Percentiles rank a stretch among this genome's conserved stretches.
These are phyloP conservation scores for Psilocybe cyanescens DNA, from an alignment of 768 basidiomycete genomes.

Conservation along the genomic window DNA sequence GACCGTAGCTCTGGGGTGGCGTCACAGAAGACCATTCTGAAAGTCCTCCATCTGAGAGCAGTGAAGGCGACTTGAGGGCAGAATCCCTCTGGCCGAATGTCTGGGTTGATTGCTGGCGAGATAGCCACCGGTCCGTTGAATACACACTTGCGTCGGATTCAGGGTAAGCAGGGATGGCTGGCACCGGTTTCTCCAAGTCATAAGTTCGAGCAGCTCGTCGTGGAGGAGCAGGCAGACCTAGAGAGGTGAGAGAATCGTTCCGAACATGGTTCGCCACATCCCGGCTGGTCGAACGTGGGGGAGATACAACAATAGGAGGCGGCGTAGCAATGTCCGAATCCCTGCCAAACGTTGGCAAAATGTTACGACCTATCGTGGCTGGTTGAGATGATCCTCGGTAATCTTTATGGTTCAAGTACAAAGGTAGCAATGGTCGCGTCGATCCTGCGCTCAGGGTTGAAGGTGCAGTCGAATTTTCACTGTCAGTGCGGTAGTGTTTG, in stretches of 20 bases:
- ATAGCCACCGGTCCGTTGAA: constrained; percentile 9
- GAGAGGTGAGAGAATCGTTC: constrained; percentile 28
- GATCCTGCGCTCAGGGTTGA: constrained; percentile 13
- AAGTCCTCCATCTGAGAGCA: constrained; percentile 18
- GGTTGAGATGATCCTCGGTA: constrained; percentile 21
- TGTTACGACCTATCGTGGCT: constrained; percentile 27
- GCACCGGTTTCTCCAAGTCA: constrained; percentile 8
- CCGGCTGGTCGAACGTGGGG: constrained; percentile 6
- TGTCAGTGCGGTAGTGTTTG: constrained; percentile 22
- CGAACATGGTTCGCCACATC: constrained; percentile 22
- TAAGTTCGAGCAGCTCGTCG: constrained; percentile 22
- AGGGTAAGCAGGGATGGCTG: not conserved
- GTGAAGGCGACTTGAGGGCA: constrained; percentile 15
- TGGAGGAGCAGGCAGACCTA: constrained; percentile 42
- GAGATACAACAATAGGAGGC: constrained; percentile 15
- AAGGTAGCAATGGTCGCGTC: constrained; percentile 18
- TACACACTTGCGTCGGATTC: not conserved
- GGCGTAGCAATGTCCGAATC: constrained; percentile 26
- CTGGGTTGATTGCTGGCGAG: constrained; percentile 20
- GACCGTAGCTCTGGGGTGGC: constrained; percentile 5
- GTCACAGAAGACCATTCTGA: constrained; percentile 17
- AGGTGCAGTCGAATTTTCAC: constrained; percentile 12
- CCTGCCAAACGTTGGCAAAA: constrained; percentile 26
- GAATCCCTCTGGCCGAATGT: constrained; percentile 21
- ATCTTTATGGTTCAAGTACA: constrained; percentile 24